Conservation (phyloP, 768 basidiomycete genomes). For the Astraeus odoratus region DNA sequence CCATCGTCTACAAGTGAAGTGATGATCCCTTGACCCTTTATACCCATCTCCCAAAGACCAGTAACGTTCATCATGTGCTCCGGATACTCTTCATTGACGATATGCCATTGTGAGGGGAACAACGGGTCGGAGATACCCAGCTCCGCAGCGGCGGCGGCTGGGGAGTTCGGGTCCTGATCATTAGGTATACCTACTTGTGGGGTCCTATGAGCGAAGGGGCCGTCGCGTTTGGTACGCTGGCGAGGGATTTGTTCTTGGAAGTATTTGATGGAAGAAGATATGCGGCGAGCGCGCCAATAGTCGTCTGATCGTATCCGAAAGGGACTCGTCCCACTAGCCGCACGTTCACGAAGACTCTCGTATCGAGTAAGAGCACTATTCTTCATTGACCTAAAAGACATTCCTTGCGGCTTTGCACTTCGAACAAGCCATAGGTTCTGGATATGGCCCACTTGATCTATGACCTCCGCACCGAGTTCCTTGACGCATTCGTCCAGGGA, state of each 20-base stretch:
- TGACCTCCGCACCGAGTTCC: constrained; percentile 71
- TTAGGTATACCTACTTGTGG: constrained; percentile 49
- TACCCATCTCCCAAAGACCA: constrained; percentile 82
- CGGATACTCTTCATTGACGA: constrained; percentile 79
- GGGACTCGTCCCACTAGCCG: constrained; percentile 12
- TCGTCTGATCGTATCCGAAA: constrained; percentile 38
- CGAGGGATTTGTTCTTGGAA: constrained; percentile 60
- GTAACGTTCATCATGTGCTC: constrained; percentile 92
- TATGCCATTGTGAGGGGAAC: constrained; percentile 87
- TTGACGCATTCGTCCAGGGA: constrained; percentile 54
- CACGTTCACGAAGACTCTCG: constrained; percentile 34
- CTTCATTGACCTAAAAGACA: constrained; percentile 27
- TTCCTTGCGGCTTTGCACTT: constrained; percentile 31
- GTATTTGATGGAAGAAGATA: constrained; percentile 53
- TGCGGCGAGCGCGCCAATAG: constrained; percentile 29
- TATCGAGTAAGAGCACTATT: constrained; percentile 49
- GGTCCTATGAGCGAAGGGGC: constrained; percentile 28
- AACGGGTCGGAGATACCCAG: constrained; percentile 76
- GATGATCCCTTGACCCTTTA: constrained; percentile 82
- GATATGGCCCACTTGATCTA: constrained; percentile 85
- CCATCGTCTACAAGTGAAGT: constrained; percentile 94
- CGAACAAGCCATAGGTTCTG: constrained; percentile 79
- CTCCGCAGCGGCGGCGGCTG: constrained; percentile 46
- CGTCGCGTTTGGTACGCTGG: constrained; percentile 55
- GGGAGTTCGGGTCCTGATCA: constrained; percentile 18